phyloP scores from a whole-genome alignment of 805 yeast genomes.

The Peterozyma toletana region DNA sequence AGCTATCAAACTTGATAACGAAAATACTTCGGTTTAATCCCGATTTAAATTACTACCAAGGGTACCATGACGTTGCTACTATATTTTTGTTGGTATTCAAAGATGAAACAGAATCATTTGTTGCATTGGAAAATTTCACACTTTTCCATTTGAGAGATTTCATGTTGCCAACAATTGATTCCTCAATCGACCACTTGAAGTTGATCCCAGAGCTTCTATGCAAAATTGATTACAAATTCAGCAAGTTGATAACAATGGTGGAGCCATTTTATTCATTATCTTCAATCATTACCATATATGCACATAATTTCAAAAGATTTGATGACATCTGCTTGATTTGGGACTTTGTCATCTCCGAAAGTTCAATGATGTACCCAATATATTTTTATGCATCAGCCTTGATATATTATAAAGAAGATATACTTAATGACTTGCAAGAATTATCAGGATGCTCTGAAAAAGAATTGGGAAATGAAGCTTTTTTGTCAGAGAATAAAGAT shows the following conservation, averaged over 20 bases:
- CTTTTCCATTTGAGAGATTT: conserved; percentile 70
- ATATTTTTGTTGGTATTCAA: conserved; percentile 50
- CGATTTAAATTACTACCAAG: conserved; percentile 75
- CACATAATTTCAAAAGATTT: conserved; percentile 48
- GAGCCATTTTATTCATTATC: conserved; percentile 69
- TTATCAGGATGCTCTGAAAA: conserved; percentile 17
- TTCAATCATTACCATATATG: conserved; percentile 66
- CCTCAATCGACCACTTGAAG: conserved; percentile 57
- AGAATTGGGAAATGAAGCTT: conserved; percentile 17
- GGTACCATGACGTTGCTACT: conserved; percentile 82
- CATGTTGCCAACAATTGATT: conserved; percentile 64
- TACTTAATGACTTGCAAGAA: conserved; percentile 27
- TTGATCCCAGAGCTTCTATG: conserved; percentile 59
- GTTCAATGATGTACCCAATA: conserved; percentile 45
- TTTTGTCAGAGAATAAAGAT: conserved; percentile 16
- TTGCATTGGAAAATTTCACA: conserved; percentile 48
- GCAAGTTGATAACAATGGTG: conserved; percentile 28
- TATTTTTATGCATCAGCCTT: conserved; percentile 58
- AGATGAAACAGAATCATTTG: conserved; percentile 25
- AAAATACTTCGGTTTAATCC: conserved; percentile 57
- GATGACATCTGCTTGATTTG: conserved; percentile 52
- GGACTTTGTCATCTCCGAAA: conserved; percentile 57
- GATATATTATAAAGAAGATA: conserved; percentile 32
- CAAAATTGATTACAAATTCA: conserved; percentile 37
- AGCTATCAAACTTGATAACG: conserved; percentile 37